Percentiles rank a stretch among this genome's conserved stretches.
Evolutionary conservation across 768 basidiomycete species (phyloP).

Genomic region (Amanita pseudoporphyria): DNA sequence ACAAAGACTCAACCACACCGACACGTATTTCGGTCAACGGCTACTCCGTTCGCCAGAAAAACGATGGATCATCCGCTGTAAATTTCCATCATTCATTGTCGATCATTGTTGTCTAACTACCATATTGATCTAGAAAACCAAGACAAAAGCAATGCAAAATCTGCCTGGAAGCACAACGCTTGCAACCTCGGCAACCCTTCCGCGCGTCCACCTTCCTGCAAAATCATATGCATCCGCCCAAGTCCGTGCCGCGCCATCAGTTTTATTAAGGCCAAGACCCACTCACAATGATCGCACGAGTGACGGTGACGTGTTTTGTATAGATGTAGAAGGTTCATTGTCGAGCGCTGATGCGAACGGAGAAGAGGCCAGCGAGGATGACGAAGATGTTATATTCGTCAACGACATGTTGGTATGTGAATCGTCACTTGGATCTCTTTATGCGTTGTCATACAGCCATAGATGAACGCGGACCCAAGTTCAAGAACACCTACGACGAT

Average conservation of each 20-base stretch:
- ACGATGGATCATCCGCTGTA: background rate
- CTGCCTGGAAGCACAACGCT: background rate
- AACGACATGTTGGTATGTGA: slow-evolving; percentile 12
- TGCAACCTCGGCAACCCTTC: background rate
- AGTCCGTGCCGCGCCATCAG: background rate
- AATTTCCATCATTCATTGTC: background rate
- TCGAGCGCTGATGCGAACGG: slow-evolving; percentile 14
- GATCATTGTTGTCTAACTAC: background rate
- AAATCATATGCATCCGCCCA: background rate
- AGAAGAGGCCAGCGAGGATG: slow-evolving; percentile 12
- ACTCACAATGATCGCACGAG: background rate
- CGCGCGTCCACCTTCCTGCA: background rate
- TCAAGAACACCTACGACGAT: slow-evolving; percentile 3
- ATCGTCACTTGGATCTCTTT: background rate
- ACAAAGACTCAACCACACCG: background rate
- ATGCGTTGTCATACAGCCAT: background rate
- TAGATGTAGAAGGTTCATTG: slow-evolving; percentile 5
- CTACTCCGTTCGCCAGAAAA: background rate
- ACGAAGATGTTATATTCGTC: slow-evolving; percentile 13
- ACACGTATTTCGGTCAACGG: background rate
- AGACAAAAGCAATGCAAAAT: background rate
- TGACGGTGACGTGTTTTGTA: background rate
- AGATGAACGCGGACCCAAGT: slow-evolving; percentile 2
- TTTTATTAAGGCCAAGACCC: background rate
- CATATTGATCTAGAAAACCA: background rate